Evolutionary conservation across 2,329 filamentous ascomycete species (phyloP).

Genomic region (Orbilia blumenaviensis): DNA sequence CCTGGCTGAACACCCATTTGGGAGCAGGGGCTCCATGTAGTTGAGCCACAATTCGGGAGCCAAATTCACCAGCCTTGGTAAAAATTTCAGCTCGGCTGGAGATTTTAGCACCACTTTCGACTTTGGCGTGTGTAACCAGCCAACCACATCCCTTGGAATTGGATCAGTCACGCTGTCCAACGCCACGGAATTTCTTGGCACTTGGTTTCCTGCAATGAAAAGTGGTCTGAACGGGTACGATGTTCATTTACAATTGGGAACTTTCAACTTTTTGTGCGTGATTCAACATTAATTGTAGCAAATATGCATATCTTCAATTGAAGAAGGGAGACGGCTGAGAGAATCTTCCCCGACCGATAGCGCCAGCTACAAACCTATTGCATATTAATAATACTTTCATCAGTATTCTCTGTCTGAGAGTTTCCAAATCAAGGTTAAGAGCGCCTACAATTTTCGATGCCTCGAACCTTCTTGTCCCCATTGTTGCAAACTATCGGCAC

Average conservation of each 20-base stretch:
- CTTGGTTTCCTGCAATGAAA: not conserved
- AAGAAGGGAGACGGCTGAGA: not conserved
- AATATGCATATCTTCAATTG: not conserved
- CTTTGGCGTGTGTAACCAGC: not conserved
- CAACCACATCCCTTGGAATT: conserved; percentile 2
- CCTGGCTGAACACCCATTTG: too few relatives aligned
- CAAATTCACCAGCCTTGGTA: conserved; percentile 19
- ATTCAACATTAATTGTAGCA: not conserved
- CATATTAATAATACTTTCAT: not conserved
- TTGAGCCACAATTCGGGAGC: conserved; percentile 9
- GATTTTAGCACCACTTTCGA: not conserved
- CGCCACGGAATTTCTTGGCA: conserved; percentile 6
- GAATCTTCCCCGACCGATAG: not conserved
- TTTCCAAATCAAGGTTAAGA: not conserved
- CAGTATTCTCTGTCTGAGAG: too few relatives aligned
- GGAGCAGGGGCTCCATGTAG: not conserved
- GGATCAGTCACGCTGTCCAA: not conserved
- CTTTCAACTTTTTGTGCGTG: conserved; percentile 5
- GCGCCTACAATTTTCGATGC: not conserved
- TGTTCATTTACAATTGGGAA: not conserved
- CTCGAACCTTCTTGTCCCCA: not conserved
- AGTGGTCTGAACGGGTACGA: not conserved
- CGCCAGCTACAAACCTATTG: not conserved
- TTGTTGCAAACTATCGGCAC: not conserved
- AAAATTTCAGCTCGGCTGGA: not conserved